phyloP scores from a whole-genome alignment of 768 basidiomycete genomes.

The Tricholoma furcatifolium region DNA sequence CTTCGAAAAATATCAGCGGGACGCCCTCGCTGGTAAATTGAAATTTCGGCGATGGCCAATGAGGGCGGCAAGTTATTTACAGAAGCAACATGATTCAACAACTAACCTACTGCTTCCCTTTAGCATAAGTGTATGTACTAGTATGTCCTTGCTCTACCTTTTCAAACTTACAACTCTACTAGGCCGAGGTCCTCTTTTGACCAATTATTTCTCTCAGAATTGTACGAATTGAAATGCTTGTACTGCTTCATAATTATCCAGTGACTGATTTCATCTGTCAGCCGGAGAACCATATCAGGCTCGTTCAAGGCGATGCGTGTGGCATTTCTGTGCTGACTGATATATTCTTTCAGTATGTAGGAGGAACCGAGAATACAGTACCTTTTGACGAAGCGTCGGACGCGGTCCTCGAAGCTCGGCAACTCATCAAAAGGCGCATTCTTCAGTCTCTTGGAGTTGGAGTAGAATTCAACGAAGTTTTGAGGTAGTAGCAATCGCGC shows the following conservation, averaged over 20 bases:
- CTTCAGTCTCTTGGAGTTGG: slow-evolving; percentile 37
- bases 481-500: slow-evolving; percentile 43
- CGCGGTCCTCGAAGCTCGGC: slow-evolving; percentile 57
- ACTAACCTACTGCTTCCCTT: not conserved
- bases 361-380: slow-evolving; percentile 71
- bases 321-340: not conserved
- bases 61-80: slow-evolving; percentile 46
- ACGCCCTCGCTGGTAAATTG: slow-evolving; percentile 55
- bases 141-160: not conserved
- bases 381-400: slow-evolving; percentile 57
- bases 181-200: slow-evolving; percentile 71
- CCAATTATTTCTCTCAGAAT: slow-evolving; percentile 86
- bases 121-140: slow-evolving; percentile 65
- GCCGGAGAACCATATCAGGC: slow-evolving; percentile 84
- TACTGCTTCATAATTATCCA: not conserved
- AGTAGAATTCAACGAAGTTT: slow-evolving; percentile 69
- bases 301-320: slow-evolving; percentile 8
- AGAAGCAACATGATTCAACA: not conserved
- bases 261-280: slow-evolving; percentile 24
- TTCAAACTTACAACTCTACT: slow-evolving; percentile 5
- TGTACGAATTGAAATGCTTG: slow-evolving; percentile 40
- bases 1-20: slow-evolving; percentile 64
- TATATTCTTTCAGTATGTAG: slow-evolving; percentile 58
- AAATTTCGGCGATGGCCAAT: slow-evolving; percentile 73
- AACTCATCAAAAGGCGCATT: slow-evolving; percentile 58